phyloP scores from a whole-genome alignment of 208 protist species.

The Tritrichomonas foetus region DNA sequence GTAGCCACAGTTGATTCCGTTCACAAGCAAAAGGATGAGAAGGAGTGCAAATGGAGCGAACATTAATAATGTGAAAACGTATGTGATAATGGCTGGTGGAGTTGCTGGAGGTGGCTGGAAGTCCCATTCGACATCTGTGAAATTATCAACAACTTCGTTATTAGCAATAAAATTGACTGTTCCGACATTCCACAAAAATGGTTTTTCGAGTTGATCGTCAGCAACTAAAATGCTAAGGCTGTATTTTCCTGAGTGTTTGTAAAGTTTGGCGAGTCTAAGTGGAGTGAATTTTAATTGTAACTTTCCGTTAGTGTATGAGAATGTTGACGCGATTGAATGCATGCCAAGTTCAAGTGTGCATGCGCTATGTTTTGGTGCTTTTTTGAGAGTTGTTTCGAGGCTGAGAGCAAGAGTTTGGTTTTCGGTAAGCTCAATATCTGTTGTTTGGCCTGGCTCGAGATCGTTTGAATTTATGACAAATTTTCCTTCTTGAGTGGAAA shows the following conservation, averaged over 20 bases:
- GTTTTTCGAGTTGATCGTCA: not conserved
- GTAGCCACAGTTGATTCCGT: not conserved
- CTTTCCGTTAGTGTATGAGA: not conserved
- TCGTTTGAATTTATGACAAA: no score
- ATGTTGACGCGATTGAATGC: not conserved
- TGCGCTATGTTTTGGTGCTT: not conserved
- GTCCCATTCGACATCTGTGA: constrained; percentile 33
- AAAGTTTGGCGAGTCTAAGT: not conserved
- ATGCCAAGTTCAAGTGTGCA: not conserved
- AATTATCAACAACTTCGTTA: constrained; percentile 24
- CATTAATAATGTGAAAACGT: not conserved
- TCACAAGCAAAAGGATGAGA: not conserved
- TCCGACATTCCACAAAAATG: not conserved
- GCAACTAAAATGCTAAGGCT: not conserved
- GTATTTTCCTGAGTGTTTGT: not conserved
- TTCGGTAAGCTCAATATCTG: not conserved
- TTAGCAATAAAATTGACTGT: constrained; percentile 20
- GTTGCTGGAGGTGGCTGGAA: not conserved
- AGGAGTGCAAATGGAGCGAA: not conserved
- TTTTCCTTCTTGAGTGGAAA: no score
- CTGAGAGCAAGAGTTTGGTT: not conserved
- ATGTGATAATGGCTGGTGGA: not conserved
- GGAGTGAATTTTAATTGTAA: not conserved
- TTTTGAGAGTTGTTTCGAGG: not conserved
- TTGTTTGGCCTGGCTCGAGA: no score